These are phyloP conservation scores for Arabidopsis lyrata DNA, from an alignment of 441 rosid genomes.

Conservation along the genomic window DNA sequence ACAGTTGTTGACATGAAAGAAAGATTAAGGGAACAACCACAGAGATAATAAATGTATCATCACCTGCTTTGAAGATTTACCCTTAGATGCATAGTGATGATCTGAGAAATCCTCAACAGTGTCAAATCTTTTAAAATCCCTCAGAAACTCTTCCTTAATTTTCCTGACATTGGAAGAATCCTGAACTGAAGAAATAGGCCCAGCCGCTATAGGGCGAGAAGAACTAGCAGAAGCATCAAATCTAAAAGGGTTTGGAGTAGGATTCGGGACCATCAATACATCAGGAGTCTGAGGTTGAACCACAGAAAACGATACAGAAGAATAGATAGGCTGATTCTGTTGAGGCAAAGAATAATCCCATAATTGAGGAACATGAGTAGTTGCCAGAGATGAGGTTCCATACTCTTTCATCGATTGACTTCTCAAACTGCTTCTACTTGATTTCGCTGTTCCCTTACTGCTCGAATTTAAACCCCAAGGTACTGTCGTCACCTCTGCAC, in stretches of 20 bases:
- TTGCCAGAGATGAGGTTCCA: background rate
- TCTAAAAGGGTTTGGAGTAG: background rate
- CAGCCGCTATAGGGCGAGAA: constrained; percentile 44
- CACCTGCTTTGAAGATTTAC: constrained; percentile 63
- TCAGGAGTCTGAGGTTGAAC: constrained; percentile 33
- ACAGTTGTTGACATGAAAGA: background rate
- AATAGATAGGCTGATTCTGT: background rate
- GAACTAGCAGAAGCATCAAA: constrained; percentile 42
- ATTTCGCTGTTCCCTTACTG: constrained; percentile 21
- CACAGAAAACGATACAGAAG: constrained; percentile 26
- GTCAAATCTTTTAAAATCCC: constrained; percentile 70
- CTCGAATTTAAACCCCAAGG: constrained; percentile 29
- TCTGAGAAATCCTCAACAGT: constrained; percentile 73
- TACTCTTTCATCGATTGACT: background rate
- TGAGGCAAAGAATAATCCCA: constrained; percentile 6
- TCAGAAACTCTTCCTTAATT: constrained; percentile 46
- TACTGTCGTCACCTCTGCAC: constrained; percentile 13
- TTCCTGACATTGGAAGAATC: constrained; percentile 25
- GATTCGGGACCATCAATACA: constrained; percentile 21
- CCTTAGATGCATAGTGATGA: constrained; percentile 60
- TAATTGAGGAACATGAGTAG: background rate
- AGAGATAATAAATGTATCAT: constrained; percentile 13
- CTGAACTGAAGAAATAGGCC: constrained; percentile 28
- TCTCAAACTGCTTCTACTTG: constrained; percentile 26
- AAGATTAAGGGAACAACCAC: background rate